These are phyloP conservation scores for Collybia sordida DNA, from an alignment of 768 basidiomycete genomes.

Conservation along the genomic window DNA sequence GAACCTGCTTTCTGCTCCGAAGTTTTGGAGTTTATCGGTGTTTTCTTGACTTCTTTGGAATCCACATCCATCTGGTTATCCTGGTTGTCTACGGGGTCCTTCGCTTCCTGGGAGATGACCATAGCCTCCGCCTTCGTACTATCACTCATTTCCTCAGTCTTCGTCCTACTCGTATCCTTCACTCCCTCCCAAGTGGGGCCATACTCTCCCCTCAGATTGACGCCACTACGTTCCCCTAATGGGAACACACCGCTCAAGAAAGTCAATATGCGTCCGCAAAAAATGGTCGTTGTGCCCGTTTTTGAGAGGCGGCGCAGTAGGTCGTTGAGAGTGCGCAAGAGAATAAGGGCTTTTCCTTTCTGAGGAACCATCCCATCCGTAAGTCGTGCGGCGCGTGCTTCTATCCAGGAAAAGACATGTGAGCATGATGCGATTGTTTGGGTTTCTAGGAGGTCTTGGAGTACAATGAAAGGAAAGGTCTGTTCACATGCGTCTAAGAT, in stretches of 20 bases:
- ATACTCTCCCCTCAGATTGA: constrained; percentile 88
- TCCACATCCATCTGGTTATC: constrained; percentile 68
- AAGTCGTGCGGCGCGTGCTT: constrained; percentile 64
- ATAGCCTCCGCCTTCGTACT: constrained; percentile 28
- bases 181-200: constrained; percentile 77
- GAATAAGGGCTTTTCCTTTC: constrained; percentile 84
- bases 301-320: constrained; percentile 85
- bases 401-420: constrained; percentile 87
- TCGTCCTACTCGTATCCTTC: constrained; percentile 34
- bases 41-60: constrained; percentile 33
- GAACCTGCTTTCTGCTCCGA: constrained; percentile 66
- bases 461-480: constrained; percentile 67
- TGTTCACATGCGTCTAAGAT: constrained; percentile 73
- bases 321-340: constrained; percentile 86
- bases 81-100: constrained; percentile 24
- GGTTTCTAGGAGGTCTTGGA: constrained; percentile 82
- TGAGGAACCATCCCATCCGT: constrained; percentile 80
- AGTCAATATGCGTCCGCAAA: constrained; percentile 87
- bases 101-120: constrained; percentile 17
- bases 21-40: constrained; percentile 13
- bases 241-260: constrained; percentile 87
- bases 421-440: constrained; percentile 87
- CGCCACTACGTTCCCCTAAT: constrained; percentile 85
- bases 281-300: constrained; percentile 79
- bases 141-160: constrained; percentile 29